Base-by-base conservation (phyloP, 768 basidiomycete genomes). In the Mycena metata region DNA sequence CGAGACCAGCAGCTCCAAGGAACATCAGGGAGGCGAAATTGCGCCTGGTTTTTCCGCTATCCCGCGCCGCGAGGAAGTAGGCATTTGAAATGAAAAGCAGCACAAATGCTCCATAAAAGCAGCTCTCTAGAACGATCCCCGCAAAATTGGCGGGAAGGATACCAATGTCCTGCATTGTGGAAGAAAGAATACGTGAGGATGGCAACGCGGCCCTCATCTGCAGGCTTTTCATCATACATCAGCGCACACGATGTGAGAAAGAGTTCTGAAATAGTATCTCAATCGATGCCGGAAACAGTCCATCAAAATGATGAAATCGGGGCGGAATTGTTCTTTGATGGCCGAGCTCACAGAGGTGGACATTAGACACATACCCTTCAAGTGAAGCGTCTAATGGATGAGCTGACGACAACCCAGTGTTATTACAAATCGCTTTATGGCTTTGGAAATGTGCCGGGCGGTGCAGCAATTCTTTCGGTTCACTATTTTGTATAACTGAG, bases 21-120 rank as follows among this genome's bases (percentile, higher is more conserved):
- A 59, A 59, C 58, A 59, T 47, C 19, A 59, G 58, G 58, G 58
- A 59, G 45, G 58, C 47, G 33, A 59, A 59, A 47, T 59, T 46
- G 43, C n/a, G 57, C 24, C 57, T 58, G 58, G 58, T 47, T 23
- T 43, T 47, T 59, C 17, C 45, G 45, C 45, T 47, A 21, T 46
- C 45, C 45, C 45, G 58, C 36, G 58, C 45, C 30, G 58, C 58
- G 30, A 59, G 58, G 58, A 59, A 59, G 58, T 59, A 59, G 36
- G 36, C 58, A 47, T 46, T 59, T 46, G 45, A 59, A 33, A 59
- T 46, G 58, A 59, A 59, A 47, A 59, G 58, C 33, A 59, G 58
- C 33, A 59, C 3, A 59, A 59, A 47, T n/a, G 45, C 36, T 47
- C 58, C 58, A 47, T 59, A 59, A 46, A 59, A 36, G 58, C 43